Conservation (phyloP, 495 filamentous ascomycete genomes). For the Aspergillus egyptiacus region DNA sequence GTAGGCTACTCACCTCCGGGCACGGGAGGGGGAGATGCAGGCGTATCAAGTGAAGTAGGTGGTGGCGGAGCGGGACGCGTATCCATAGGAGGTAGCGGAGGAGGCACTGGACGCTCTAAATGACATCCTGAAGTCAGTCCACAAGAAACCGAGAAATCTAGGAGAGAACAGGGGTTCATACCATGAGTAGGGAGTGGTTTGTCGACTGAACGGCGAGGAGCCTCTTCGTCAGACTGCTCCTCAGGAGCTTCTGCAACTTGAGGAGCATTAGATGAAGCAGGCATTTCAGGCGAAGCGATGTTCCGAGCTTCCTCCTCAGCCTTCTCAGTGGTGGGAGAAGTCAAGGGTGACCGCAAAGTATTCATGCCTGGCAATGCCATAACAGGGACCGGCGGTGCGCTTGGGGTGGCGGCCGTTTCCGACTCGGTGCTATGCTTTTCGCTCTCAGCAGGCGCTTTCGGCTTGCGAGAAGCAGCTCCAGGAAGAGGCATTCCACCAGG, state of each 20-base stretch:
- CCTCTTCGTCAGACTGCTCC: conserved; percentile 44
- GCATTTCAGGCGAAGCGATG: conserved; percentile 39
- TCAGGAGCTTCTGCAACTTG: conserved; percentile 44
- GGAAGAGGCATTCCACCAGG: conserved; percentile 60
- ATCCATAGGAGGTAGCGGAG: conserved; percentile 30
- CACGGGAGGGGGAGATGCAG: conserved; percentile 64
- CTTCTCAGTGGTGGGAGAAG: conserved; percentile 33
- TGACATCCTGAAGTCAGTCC: too few relatives aligned
- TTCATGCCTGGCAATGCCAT: conserved; percentile 73
- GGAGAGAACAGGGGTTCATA: conserved; percentile 26
- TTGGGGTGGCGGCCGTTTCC: conserved; percentile 44
- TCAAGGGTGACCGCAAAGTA: conserved; percentile 30
- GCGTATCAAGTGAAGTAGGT: conserved; percentile 56
- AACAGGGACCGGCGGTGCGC: conserved; percentile 68
- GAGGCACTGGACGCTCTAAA: conserved; percentile 27
- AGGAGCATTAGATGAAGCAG: conserved; percentile 46
- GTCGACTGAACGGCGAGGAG: conserved; percentile 43
- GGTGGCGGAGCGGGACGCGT: conserved; percentile 49
- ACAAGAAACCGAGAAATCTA: conserved; percentile 5
- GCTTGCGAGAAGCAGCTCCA: conserved; percentile 38
- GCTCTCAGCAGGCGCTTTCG: conserved; percentile 52
- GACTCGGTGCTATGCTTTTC: conserved; percentile 57
- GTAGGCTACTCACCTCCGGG: conserved; percentile 53
- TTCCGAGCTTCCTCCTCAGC: conserved; percentile 29
- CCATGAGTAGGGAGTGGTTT: conserved; percentile 46